A percentile compares a stretch with the other conserved stretches of the same genome.
Conservation (phyloP, 2,329 filamentous ascomycete genomes). For the Colletotrichum tropicicola region DNA sequence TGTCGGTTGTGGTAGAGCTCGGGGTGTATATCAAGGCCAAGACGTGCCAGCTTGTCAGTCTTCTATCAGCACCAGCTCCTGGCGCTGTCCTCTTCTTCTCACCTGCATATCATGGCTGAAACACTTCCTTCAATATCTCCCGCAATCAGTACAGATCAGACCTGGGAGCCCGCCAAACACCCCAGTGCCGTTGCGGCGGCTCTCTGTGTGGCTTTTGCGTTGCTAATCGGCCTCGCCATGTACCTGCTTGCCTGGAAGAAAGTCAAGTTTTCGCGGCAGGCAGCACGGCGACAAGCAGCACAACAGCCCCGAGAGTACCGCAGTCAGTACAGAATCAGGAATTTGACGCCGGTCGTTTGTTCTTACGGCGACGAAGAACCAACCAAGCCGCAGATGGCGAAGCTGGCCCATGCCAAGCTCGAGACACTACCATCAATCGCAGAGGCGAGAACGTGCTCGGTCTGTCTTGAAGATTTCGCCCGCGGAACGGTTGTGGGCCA, state of each 20-base stretch:
- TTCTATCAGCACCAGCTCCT: neutral
- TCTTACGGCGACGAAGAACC: too few relatives aligned
- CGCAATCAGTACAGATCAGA: neutral
- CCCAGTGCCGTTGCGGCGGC: neutral
- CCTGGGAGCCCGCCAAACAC: neutral
- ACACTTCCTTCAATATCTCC: too few relatives aligned
- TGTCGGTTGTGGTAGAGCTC: neutral
- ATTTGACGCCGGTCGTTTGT: too few relatives aligned
- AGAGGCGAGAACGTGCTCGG: neutral
- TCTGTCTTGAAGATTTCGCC: constrained; percentile 11
- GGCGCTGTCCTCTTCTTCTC: too few relatives aligned
- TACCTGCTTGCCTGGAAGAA: constrained; percentile 14
- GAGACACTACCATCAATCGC: neutral
- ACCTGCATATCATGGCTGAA: too few relatives aligned
- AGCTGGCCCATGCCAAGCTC: neutral
- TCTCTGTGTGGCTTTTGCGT: constrained; percentile 4
- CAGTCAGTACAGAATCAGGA: too few relatives aligned
- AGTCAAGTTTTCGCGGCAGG: too few relatives aligned
- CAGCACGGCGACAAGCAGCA: too few relatives aligned
- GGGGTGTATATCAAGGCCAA: neutral
- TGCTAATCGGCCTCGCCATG: neutral
- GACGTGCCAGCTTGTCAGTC: neutral
- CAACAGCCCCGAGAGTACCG: too few relatives aligned
- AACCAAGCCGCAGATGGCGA: neutral
- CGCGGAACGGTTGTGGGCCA: neutral